phyloP scores from a whole-genome alignment of 2,329 filamentous ascomycete species.

The Mollisia scopiformis region DNA sequence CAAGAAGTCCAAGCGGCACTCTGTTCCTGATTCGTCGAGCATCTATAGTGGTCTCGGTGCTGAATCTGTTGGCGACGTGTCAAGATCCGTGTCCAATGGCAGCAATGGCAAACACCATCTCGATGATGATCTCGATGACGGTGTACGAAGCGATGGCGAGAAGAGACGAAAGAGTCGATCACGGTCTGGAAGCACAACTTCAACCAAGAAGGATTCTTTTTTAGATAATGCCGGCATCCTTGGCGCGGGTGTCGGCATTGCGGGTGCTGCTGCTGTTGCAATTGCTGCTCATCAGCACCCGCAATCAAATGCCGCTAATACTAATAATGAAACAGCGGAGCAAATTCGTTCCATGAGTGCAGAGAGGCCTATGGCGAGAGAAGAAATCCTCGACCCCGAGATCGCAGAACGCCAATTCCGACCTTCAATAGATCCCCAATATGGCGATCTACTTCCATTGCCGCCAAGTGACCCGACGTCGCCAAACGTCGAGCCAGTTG shows the following conservation, averaged over 20 bases:
- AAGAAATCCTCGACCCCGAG: constrained; percentile 57
- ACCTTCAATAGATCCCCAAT: constrained; percentile 67
- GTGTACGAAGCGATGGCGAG: constrained; percentile 27
- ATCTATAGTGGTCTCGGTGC: constrained; percentile 29
- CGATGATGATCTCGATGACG: constrained; percentile 28
- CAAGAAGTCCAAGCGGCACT: constrained; percentile 37
- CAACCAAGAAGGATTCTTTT: constrained; percentile 59
- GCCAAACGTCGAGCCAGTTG: constrained; percentile 41
- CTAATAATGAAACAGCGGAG: constrained; percentile 28
- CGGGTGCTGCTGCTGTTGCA: constrained; percentile 47
- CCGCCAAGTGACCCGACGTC: constrained; percentile 62
- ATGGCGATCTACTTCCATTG: constrained; percentile 65
- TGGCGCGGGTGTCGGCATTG: constrained; percentile 70
- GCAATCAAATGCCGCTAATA: constrained; percentile 38
- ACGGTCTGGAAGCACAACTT: constrained; percentile 27
- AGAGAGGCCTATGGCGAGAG: constrained; percentile 14
- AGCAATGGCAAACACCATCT: constrained; percentile 24
- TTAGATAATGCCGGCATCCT: constrained; percentile 73
- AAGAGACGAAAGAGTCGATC: constrained; percentile 33
- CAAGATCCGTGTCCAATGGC: constrained; percentile 29
- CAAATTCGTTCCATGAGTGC: constrained; percentile 11
- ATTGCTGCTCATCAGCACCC: constrained; percentile 38
- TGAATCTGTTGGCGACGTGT: constrained; percentile 28
- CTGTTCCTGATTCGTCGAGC: constrained; percentile 29
- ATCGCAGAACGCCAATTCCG: constrained; percentile 58